Base-by-base conservation (phyloP, 2,329 filamentous ascomycete genomes). In the Trichoderma oligosporum region DNA sequence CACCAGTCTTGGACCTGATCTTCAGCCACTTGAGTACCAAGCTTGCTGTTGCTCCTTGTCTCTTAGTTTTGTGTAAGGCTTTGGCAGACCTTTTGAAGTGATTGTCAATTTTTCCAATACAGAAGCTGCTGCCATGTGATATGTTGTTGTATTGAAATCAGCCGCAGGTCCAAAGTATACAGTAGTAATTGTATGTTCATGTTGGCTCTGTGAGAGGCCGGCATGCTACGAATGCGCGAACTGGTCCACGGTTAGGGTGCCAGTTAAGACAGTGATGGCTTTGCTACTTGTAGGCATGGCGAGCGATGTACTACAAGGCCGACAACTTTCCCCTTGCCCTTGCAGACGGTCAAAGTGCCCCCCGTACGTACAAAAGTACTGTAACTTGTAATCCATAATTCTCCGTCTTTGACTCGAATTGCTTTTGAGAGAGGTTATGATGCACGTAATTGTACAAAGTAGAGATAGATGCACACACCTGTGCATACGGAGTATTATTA, bases 401-500 rank as follows among this genome's bases (percentile, higher is more conserved):
- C 24, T 29, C 16, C n/a, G 31, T 24, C n/a, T 7, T 8, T 2
- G 49, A 14, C 24, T 45, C 16, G 41, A 46, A 3, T 29, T 18
- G 41, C 31, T 9, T 18, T 25, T 11, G 8, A 25, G 18, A 22
- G 41, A 44, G 22, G 22, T 45, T 8, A 29, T 3, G 16, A 12
- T 27, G 22, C 5, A 25, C 24, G 8, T 29, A n/a, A n/a, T 27
- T 44, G 7, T 22, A 14, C n/a, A 7, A 9, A 8, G 41, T 8
- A 27, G 12, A 27, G 38, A 20, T 4, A 35, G 31, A 36, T 27
- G 31, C 25, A 41, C 11, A 29, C 20, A 49, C 35, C 9, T 52
- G 36, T 27, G 48, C 41, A 55, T 55, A 46, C 41, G 51, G 39
- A 55, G 39, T 18, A 53, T 44, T 53, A 29, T 38, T 55, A n/a